phyloP scores from a whole-genome alignment of 2,329 filamentous ascomycete genomes.

The Phaeomoniella chlamydospora region DNA sequence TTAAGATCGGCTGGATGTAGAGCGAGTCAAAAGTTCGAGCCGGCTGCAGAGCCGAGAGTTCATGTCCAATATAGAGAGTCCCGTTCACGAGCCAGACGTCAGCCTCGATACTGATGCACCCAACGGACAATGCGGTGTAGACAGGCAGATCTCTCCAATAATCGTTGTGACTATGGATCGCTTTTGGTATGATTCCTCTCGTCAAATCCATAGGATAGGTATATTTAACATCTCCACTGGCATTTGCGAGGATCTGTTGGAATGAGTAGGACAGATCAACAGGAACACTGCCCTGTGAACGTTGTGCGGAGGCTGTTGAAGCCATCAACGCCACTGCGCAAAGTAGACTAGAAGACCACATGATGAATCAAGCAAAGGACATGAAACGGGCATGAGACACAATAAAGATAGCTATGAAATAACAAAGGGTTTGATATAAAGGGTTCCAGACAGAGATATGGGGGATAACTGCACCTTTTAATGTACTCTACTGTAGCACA shows the following conservation, averaged over 20 bases:
- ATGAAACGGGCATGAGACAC: no score
- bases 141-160: constrained; percentile 36
- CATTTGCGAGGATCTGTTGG: constrained; percentile 41
- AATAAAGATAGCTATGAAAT: no score
- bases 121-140: constrained; percentile 38
- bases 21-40: constrained; percentile 40
- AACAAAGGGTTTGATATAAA: no score
- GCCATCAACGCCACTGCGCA: background rate
- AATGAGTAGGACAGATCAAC: constrained; percentile 29
- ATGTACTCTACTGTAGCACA: no score
- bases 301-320: background rate
- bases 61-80: constrained; percentile 44
- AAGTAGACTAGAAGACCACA: background rate
- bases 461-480: no score
- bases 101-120: constrained; percentile 43
- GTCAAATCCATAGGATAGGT: constrained; percentile 48
- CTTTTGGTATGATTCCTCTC: constrained; percentile 43
- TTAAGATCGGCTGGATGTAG: constrained; percentile 44
- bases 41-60: constrained; percentile 33
- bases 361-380: background rate
- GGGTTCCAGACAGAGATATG: no score
- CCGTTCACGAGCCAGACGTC: constrained; percentile 46
- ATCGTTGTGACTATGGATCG: constrained; percentile 45
- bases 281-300: background rate
- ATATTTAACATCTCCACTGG: constrained; percentile 36